These are phyloP conservation scores for Vitis labrusca DNA, from an alignment of 164 flowering plant species.

Conservation along the genomic window DNA sequence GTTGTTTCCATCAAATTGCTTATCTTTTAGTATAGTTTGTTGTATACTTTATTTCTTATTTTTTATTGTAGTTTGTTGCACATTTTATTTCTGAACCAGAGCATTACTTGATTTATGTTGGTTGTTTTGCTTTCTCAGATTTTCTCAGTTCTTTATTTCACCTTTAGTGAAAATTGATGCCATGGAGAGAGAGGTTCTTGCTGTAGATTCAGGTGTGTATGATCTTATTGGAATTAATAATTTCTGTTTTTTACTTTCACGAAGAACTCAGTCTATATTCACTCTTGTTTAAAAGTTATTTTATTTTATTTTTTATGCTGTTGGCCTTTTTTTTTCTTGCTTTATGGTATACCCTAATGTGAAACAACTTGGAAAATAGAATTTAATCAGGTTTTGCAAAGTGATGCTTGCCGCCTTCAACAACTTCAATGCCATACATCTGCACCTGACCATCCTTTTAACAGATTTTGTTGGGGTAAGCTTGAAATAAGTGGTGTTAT, in stretches of 20 bases:
- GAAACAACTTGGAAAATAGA: constrained; percentile 40
- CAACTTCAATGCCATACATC: constrained; percentile 97
- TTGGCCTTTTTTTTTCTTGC: constrained; percentile 14
- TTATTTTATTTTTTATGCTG: neutral
- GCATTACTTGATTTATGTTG: constrained; percentile 2
- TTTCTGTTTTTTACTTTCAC: constrained; percentile 1
- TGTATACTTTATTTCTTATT: too few relatives aligned
- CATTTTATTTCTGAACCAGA: neutral
- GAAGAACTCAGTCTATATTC: neutral
- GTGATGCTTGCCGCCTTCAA: constrained; percentile 94
- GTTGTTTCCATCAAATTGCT: too few relatives aligned
- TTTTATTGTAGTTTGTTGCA: neutral
- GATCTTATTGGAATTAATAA: neutral
- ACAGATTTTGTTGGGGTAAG: constrained; percentile 92
- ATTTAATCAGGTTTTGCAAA: constrained; percentile 92
- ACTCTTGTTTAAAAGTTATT: neutral
- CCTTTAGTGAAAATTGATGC: constrained; percentile 92
- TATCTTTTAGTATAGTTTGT: too few relatives aligned
- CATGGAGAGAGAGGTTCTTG: constrained; percentile 94
- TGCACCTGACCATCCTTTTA: constrained; percentile 66
- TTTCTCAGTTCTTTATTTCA: constrained; percentile 92
- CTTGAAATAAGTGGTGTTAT: neutral
- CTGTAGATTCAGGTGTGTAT: constrained; percentile 88
- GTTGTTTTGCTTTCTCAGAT: constrained; percentile 44
- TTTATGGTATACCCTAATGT: constrained; percentile 9